Evolutionary conservation across 2,329 filamentous ascomycete species (phyloP).

Genomic region (Iodosphaeria phyllophila): DNA sequence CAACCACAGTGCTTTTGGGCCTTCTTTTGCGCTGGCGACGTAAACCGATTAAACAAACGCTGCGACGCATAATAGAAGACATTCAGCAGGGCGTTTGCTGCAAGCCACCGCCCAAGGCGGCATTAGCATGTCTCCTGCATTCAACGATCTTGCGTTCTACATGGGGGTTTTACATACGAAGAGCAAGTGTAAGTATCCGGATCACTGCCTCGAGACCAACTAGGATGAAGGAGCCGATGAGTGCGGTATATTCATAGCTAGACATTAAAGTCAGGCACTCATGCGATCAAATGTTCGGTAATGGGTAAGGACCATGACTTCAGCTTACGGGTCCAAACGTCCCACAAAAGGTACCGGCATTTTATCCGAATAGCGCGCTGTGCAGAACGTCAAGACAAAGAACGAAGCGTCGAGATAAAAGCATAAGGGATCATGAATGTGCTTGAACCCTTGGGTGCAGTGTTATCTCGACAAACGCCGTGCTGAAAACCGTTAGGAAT

Average conservation of each 20-base stretch:
- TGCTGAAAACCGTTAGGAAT: no score
- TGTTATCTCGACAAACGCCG: no score
- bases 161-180: slow-evolving; percentile 39
- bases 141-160: background rate
- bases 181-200: slow-evolving; percentile 68
- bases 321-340: slow-evolving; percentile 18
- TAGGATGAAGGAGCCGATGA: slow-evolving; percentile 67
- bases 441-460: no score
- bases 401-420: no score
- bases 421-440: no score
- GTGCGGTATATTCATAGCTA: slow-evolving; percentile 72
- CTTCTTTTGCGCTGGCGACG: slow-evolving; percentile 48
- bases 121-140: no score
- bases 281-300: no score
- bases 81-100: slow-evolving; percentile 61
- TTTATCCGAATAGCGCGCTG: no score
- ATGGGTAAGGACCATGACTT: background rate
- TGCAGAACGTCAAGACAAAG: no score
- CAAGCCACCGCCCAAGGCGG: slow-evolving; percentile 1
- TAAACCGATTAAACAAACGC: slow-evolving; percentile 62
- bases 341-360: slow-evolving; percentile 22
- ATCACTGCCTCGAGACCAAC: slow-evolving; percentile 69
- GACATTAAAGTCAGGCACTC: no score
- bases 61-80: slow-evolving; percentile 73
- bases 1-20: slow-evolving; percentile 50